Evolutionary conservation across 2,329 filamentous ascomycete genomes (phyloP).

Genomic region (Aspergillus persii): DNA sequence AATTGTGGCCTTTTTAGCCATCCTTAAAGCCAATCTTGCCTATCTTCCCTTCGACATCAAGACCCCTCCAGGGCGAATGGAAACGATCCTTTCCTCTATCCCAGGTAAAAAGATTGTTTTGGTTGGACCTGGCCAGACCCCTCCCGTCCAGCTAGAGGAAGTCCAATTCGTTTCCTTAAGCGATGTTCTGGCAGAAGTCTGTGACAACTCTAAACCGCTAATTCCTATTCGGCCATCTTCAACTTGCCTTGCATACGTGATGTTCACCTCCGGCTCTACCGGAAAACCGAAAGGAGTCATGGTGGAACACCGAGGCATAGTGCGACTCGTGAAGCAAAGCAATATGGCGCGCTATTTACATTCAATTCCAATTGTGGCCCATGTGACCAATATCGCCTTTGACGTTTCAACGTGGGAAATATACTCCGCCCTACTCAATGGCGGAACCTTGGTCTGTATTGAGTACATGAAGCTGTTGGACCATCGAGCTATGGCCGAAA

Average conservation of each 20-base stretch:
- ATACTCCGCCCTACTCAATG: background rate
- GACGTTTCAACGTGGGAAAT: conserved; percentile 2
- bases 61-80: background rate
- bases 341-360: background rate
- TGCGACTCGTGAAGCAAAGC: background rate
- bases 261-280: too few relatives aligned
- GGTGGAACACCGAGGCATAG: conserved; percentile 1
- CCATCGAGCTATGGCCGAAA: background rate
- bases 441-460: conserved; percentile 1
- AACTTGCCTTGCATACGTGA: too few relatives aligned
- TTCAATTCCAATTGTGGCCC: background rate
- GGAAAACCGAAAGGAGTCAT: background rate
- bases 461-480: background rate
- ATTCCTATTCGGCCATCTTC: too few relatives aligned
- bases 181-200: too few relatives aligned
- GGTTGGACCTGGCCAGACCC: too few relatives aligned
- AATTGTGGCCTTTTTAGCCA: background rate
- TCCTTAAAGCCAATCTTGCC: conserved; percentile 3
- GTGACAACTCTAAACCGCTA: too few relatives aligned
- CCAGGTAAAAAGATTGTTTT: too few relatives aligned
- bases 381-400: background rate
- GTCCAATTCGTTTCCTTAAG: too few relatives aligned
- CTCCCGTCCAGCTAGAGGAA: too few relatives aligned
- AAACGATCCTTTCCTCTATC: too few relatives aligned
- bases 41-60: conserved; percentile 2